Base-by-base conservation (phyloP, 371 early-diverging fungal genomes). In the Mucor saturninus region DNA sequence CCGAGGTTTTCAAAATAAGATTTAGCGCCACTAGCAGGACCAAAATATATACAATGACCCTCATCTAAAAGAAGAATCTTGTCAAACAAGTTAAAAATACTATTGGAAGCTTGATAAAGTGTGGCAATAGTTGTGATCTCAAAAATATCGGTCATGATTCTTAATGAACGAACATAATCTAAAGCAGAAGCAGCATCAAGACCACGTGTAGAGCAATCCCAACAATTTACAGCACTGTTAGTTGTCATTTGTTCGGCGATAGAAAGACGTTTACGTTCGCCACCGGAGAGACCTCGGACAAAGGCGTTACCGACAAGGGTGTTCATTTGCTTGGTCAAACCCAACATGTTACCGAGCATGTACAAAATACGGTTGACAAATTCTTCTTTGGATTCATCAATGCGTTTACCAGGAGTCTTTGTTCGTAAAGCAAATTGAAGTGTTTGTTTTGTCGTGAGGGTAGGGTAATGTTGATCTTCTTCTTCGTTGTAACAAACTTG, bases 151-250 rank as follows among this genome's bases (percentile, higher is more conserved):
- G 89, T 88, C 71, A 88, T 77, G 45, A 91, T 85, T 53, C 90
- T 83, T 1, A 93, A 73, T 6, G 88, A 85, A 39, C 86, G 79
- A 31, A 87, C 80, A 60, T 90, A 91, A 69, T 92, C 92, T 0
- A 92, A 79, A 14, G 97, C 95, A 26, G 92, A 93, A 39, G 93
- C 89, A 10, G 94, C 87, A 77, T 98, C 98, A 28, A 98, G 80
- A 60, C 97, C 96, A 62, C 90, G 87, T 1, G 93, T 94, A 37
- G 93, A 89, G 31, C 93, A 94, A 65, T 96, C 95, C 85, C 94
- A 90, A 66, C 92, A 84, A 61, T 90, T 86, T 62, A 93, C 78
- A 6, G 86, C 71, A 37, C 91, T 89, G 21, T 78, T 77, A 1
- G 91, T 85, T 2, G 95, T 87, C 62, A 97, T 88, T 76, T 95